Base-by-base conservation (phyloP, 495 filamentous ascomycete species). In the Talaromyces stipitatus region DNA sequence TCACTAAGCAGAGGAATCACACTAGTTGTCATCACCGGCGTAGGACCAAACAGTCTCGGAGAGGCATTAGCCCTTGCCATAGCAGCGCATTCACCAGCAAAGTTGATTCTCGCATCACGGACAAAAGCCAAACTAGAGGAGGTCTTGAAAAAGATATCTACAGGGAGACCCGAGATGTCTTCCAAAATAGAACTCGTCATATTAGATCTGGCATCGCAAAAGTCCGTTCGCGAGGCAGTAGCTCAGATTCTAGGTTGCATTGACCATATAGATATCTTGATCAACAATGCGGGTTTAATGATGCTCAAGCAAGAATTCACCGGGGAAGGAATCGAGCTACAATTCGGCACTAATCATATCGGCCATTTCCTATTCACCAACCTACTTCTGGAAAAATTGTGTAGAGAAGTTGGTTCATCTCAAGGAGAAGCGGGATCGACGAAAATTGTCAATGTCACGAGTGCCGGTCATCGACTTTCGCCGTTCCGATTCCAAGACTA, bases 211-310 rank as follows among this genome's bases (percentile, higher is more conserved):
- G 63, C 61, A 5, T 61, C 61, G 33, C 61, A 61, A 36, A 52
- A 58, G 32, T 65, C 58, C 4, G 43, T 65, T 8, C 55, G 50
- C 32, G 43, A 36, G 9, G 63, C 63, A 2, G 56, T 58, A 16
- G 36, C 52, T n/a, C 50, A 60, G 16, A 58, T 65, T n/a, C 26
- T 58, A 11, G 12, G 36, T 6, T 27, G 48, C 6, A 50, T 61
- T 23, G 58, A 65, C 26, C 48, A 46, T 18, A 29, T 63, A 9
- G 58, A 63, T 18, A 60, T 58, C 12, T 43, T 63, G 57, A 58
- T 88, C 67, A 88, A 89, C 71, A 89, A 86, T 62, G 83, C 85
- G 14, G 85, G 79, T 5, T 73, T 88, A 59, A 88, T 88, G 84
- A 72, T 70, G 8, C 62, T 64, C 52, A 68, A 61, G 32, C 72